Base-by-base conservation (phyloP, 192 early-diverging fungal species). In the Nowakowskiella sp. region DNA sequence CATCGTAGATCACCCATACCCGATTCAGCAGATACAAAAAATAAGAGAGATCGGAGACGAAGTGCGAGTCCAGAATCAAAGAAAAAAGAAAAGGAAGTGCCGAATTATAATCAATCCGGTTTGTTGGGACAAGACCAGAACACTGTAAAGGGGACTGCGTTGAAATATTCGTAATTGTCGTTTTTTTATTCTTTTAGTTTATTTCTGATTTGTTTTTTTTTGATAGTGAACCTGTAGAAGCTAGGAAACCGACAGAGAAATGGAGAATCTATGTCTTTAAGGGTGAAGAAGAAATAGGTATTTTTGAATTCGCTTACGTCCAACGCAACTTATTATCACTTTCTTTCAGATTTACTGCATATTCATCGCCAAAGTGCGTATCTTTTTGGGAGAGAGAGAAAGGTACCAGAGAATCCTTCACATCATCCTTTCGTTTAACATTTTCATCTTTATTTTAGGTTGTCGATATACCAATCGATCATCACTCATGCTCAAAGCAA, bases 241-340 rank as follows among this genome's bases (percentile, higher is more conserved):
- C 92, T 0, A 71, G 88, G 23, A 85, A 82, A 45, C 89, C 92
- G 4, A 73, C 51, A 10, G 61, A 70, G 24, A 73, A 70, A 49
- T 95, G 84, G 82, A 77, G 92, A 45, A 64, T 98, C 19, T 94
- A 94, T 61, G 87, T 94, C 1, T 98, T 96, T 64, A 98, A 98
- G 58, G 88, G 88, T 32, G 79, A 84, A 42, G 82, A 92, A 36
- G 83, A 91, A 61, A 68, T 91, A 27, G 88, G 87, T 82, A 68
- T 54, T 64, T 46, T 9, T 5, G 8, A 3, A 16, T 62, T 6
- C 10, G 4, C 13, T 21, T 8, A 10, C 22, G 30, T 42, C 5
- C 1, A 22, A 16, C 13, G 0, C 1, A 47, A 25, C 31, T 0
- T 33, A 27, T 26, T 16, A 21, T 5, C 19, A 19, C 4, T 39